phyloP scores from a whole-genome alignment of 495 filamentous ascomycete genomes.

The Penicillium egyptiacum region DNA sequence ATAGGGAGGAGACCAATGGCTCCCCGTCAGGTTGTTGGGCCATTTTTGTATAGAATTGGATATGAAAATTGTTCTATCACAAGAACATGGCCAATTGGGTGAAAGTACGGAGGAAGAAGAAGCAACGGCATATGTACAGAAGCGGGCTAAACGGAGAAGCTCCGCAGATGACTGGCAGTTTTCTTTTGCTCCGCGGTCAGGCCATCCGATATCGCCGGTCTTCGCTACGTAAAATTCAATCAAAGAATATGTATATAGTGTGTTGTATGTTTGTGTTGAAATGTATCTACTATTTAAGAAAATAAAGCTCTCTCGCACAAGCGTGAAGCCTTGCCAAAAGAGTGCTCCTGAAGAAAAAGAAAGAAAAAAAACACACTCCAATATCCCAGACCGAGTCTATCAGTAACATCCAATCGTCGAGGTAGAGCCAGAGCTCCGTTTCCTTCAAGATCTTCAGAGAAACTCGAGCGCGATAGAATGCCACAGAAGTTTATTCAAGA shows the following conservation, averaged over 20 bases:
- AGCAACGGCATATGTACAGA: background rate
- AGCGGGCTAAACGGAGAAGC: conserved; percentile 16
- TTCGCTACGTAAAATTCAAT: conserved; percentile 9
- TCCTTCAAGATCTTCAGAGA: background rate
- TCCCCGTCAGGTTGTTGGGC: conserved; percentile 33
- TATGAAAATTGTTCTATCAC: conserved; percentile 8
- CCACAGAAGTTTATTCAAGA: conserved; percentile 2
- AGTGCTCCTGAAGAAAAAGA: background rate
- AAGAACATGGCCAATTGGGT: conserved; percentile 14
- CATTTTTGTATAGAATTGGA: conserved; percentile 24
- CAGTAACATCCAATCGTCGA: background rate
- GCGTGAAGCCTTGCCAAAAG: background rate
- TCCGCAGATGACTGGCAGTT: conserved; percentile 25
- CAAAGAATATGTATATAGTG: background rate
- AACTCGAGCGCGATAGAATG: background rate
- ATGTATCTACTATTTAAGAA: conserved; percentile 5
- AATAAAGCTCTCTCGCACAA: background rate
- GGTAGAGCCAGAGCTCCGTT: background rate
- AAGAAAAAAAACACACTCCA: background rate
- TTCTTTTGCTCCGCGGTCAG: conserved; percentile 33
- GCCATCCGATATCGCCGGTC: conserved; percentile 31
- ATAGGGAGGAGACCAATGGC: conserved; percentile 44
- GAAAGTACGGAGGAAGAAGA: background rate
- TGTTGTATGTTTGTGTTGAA: conserved; percentile 10
- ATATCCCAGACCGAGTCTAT: conserved; percentile 1